phyloP scores from a whole-genome alignment of 768 basidiomycete genomes.

The Hirschioporus abietinus region DNA sequence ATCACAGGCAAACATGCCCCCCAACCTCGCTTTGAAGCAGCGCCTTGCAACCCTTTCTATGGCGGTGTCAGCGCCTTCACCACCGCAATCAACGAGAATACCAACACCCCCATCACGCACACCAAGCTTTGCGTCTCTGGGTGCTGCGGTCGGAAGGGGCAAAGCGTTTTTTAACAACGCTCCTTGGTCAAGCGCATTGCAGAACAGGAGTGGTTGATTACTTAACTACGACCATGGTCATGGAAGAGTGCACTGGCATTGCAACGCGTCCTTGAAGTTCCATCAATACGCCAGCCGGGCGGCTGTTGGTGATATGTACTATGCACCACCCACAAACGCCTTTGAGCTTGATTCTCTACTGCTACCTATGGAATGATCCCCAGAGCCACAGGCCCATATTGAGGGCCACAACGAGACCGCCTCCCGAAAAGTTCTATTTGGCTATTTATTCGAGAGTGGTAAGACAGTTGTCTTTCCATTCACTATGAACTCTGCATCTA shows the following conservation, averaged over 20 bases:
- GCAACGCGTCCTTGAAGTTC: no score
- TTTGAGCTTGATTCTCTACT: no score
- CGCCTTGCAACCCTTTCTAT: constrained; percentile 58
- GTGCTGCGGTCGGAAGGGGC: constrained; percentile 26
- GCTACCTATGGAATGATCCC: no score
- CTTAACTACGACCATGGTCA: constrained; percentile 20
- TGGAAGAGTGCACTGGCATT: constrained; percentile 13
- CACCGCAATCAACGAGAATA: constrained; percentile 17
- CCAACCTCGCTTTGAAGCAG: constrained; percentile 52
- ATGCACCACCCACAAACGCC: no score
- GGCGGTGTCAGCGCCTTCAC: constrained; percentile 41
- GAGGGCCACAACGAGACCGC: no score
- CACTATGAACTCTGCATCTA: no score
- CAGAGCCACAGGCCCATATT: no score
- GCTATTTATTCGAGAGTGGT: no score
- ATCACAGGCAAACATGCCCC: constrained; percentile 2
- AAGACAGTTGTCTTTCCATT: no score
- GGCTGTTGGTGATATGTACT: no score
- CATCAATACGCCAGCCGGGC: no score
- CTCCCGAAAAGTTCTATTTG: no score
- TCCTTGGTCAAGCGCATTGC: constrained; percentile 41
- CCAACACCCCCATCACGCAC: constrained; percentile 20
- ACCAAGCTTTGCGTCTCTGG: constrained; percentile 17
- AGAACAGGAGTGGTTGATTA: constrained; percentile 20
- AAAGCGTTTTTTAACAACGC: constrained; percentile 39